Evolutionary conservation across 108 stramenopile species (phyloP).

Genomic region (Epithemia pelagica): DNA sequence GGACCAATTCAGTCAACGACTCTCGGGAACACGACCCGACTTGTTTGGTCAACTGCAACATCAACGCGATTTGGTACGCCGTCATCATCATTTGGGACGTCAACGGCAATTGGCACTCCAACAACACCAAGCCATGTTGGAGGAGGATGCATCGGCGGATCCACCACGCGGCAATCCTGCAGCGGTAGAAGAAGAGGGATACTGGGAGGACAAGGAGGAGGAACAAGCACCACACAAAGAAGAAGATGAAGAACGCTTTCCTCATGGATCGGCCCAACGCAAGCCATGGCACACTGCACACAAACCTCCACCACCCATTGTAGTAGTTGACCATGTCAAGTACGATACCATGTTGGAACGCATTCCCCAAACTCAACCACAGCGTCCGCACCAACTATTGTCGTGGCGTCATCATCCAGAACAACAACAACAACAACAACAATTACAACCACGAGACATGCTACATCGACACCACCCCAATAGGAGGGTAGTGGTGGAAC

Average conservation of each 20-base stretch:
- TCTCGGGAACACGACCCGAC: background rate
- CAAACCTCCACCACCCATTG: background rate
- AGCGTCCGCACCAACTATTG: background rate
- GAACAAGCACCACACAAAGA: background rate
- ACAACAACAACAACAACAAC: too few species aligned
- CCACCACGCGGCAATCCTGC: too few species aligned
- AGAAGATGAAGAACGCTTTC: background rate
- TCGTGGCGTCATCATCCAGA: too few species aligned
- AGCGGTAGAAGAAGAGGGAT: too few species aligned
- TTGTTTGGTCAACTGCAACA: background rate
- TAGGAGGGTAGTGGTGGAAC: too few species aligned
- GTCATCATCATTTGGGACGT: background rate
- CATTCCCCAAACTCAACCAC: background rate
- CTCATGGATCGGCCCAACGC: background rate
- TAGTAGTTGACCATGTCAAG: background rate
- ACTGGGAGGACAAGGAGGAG: background rate
- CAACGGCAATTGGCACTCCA: background rate
- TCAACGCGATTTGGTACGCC: background rate
- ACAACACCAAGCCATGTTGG: background rate
- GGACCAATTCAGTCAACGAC: background rate
- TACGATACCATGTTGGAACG: background rate
- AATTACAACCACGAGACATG: too few species aligned
- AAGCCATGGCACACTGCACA: background rate
- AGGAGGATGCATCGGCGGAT: background rate
- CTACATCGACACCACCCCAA: too few species aligned